A percentile compares a stretch with the other conserved stretches of the same genome.
Evolutionary conservation across 179 eudicot genomes (phyloP).

Genomic region (Corrigiola litoralis): DNA sequence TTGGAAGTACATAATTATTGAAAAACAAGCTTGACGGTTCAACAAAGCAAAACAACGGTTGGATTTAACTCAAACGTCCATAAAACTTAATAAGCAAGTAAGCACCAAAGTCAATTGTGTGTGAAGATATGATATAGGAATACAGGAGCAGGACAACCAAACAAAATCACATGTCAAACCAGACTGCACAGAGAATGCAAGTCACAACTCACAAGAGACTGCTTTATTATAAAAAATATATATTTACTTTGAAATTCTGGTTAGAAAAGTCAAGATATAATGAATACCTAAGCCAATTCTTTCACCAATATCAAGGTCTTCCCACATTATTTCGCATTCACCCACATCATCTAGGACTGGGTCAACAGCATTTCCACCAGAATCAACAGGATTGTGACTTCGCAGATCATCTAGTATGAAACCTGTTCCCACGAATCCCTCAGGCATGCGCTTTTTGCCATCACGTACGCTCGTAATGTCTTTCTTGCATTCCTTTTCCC

Average conservation of each 20-base stretch:
- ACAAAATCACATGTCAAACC: conserved; percentile 5
- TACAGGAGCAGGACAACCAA: background rate
- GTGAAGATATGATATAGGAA: too few relatives aligned
- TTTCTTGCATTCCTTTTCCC: conserved; percentile 26
- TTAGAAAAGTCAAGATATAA: background rate
- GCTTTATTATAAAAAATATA: too few relatives aligned
- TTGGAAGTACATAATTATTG: background rate
- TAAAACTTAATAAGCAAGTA: background rate
- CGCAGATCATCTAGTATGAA: conserved; percentile 35
- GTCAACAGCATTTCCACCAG: conserved; percentile 40
- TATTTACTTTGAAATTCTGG: too few relatives aligned
- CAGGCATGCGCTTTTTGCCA: conserved; percentile 27
- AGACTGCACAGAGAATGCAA: background rate
- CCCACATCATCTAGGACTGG: conserved; percentile 88
- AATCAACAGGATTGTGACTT: conserved; percentile 33
- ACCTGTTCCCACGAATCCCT: conserved; percentile 36
- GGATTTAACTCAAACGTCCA: background rate
- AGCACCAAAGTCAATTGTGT: background rate
- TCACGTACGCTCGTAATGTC: conserved; percentile 24
- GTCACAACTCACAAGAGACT: too few relatives aligned
- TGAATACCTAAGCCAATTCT: conserved; percentile 91
- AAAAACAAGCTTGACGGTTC: background rate
- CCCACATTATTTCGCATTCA: conserved; percentile 96
- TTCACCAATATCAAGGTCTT: conserved; percentile 90
- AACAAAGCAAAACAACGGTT: background rate